phyloP scores from a whole-genome alignment of 306 rosid genomes.

The Inga oerstediana region DNA sequence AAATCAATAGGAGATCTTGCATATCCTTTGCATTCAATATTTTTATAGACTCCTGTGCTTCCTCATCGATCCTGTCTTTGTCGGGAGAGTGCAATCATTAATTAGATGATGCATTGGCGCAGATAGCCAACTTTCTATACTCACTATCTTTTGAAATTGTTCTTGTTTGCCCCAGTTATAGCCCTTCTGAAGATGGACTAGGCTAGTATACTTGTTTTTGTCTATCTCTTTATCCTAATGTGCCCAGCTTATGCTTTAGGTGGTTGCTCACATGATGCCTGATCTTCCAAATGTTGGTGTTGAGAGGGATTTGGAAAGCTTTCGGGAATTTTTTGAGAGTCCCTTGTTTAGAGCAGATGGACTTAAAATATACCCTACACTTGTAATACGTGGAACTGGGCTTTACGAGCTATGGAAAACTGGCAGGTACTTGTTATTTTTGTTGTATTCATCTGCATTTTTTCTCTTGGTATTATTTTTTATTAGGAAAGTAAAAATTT shows the following conservation, averaged over 20 bases:
- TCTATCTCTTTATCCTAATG: conserved; percentile 6
- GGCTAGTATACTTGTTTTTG: conserved; percentile 17
- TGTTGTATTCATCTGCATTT: neutral
- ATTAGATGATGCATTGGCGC: conserved; percentile 16
- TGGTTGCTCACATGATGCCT: conserved; percentile 99
- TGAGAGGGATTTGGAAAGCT: conserved; percentile 99
- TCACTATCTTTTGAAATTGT: neutral
- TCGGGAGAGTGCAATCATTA: conserved; percentile 9
- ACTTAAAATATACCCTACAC: conserved; percentile 96
- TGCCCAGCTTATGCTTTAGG: conserved; percentile 52
- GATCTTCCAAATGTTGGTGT: conserved; percentile 99
- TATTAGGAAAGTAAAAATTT: conserved; percentile 10
- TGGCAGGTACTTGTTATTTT: conserved; percentile 62
- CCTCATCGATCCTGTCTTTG: conserved; percentile 15
- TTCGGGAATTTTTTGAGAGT: conserved; percentile 89
- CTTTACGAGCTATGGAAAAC: conserved; percentile 99
- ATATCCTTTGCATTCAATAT: neutral
- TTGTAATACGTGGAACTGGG: conserved; percentile 98
- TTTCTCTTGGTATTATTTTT: conserved; percentile 4
- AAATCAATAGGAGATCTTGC: neutral
- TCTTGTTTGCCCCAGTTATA: conserved; percentile 17
- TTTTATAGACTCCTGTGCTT: neutral
- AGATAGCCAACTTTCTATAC: neutral
- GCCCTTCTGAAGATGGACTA: neutral
- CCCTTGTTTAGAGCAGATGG: conserved; percentile 96